phyloP scores from a whole-genome alignment of 1,284 basidiomycete species.

The Cystobasidium slooffiae region DNA sequence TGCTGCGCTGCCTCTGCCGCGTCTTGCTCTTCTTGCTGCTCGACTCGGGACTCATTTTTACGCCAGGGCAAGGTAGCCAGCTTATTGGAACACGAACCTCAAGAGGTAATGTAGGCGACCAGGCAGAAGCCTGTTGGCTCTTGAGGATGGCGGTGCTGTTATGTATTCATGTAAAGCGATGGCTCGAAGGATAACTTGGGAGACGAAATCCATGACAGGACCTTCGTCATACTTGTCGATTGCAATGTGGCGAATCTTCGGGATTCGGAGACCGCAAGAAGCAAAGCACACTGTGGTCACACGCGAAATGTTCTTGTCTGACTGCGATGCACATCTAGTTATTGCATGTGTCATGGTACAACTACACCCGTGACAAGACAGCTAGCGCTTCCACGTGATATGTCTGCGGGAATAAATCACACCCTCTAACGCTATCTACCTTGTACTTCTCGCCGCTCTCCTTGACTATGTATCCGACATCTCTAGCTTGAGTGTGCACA shows the following conservation, averaged over 20 bases:
- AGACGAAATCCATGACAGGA: too few relatives aligned
- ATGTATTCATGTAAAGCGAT: too few relatives aligned
- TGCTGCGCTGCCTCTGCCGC: background rate
- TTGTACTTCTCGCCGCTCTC: constrained; percentile 64
- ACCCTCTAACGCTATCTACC: constrained; percentile 78
- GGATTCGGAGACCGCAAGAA: too few relatives aligned
- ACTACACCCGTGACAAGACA: constrained; percentile 60
- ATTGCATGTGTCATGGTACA: too few relatives aligned
- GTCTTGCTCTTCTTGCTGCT: constrained; percentile 10
- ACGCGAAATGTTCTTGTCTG: too few relatives aligned
- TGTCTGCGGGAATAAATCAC: constrained; percentile 94
- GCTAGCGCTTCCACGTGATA: constrained; percentile 82
- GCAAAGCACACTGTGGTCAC: too few relatives aligned
- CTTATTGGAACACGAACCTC: background rate
- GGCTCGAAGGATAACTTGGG: too few relatives aligned
- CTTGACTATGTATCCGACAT: constrained; percentile 72
- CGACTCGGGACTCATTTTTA: background rate
- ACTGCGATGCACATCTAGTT: too few relatives aligned
- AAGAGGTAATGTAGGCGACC: background rate
- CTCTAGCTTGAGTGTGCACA: constrained; percentile 82
- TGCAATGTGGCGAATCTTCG: too few relatives aligned
- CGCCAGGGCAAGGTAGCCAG: background rate
- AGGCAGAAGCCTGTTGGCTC: too few relatives aligned
- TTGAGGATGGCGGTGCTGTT: too few relatives aligned
- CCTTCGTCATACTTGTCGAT: too few relatives aligned